These are phyloP conservation scores for Blastobotrys illinoisensis DNA, from an alignment of 1,139 yeast genomes.

Conservation along the genomic window DNA sequence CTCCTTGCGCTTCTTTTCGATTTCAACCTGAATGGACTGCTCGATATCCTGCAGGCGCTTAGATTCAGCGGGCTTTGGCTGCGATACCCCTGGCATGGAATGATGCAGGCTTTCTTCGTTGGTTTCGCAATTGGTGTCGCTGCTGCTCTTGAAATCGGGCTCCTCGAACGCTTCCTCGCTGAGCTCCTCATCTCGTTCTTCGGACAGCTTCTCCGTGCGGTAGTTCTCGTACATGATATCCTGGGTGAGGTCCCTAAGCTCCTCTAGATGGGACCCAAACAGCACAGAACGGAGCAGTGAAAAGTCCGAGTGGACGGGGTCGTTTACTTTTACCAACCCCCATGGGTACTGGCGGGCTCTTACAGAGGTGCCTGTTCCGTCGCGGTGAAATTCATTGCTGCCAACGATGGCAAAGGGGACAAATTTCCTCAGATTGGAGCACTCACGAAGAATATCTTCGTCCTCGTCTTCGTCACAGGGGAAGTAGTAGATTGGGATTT, in stretches of 20 bases:
- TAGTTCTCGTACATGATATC: constrained; percentile 87
- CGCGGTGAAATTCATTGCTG: constrained; percentile 30
- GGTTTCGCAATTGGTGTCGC: neutral
- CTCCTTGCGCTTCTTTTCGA: constrained; percentile 71
- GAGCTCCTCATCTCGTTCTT: constrained; percentile 2
- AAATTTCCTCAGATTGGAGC: constrained; percentile 63
- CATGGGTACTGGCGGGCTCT: constrained; percentile 91
- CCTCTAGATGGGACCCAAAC: constrained; percentile 88
- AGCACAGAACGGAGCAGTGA: constrained; percentile 75
- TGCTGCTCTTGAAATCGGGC: neutral
- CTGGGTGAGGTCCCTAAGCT: constrained; percentile 87
- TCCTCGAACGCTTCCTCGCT: neutral
- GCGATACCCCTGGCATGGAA: neutral
- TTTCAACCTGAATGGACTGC: constrained; percentile 79
- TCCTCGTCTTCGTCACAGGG: constrained; percentile 54
- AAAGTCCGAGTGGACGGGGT: constrained; percentile 78
- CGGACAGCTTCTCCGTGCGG: constrained; percentile 79
- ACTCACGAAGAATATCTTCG: constrained; percentile 72
- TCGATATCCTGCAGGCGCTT: constrained; percentile 30
- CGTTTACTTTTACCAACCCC: constrained; percentile 71
- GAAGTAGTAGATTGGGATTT: constrained; percentile 82
- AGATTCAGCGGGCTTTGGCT: constrained; percentile 18
- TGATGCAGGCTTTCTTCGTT: neutral
- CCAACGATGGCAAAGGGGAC: constrained; percentile 90
- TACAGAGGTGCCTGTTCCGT: constrained; percentile 30